Conservation (phyloP, 768 basidiomycete genomes). For the Leccinellum rugosiceps region DNA sequence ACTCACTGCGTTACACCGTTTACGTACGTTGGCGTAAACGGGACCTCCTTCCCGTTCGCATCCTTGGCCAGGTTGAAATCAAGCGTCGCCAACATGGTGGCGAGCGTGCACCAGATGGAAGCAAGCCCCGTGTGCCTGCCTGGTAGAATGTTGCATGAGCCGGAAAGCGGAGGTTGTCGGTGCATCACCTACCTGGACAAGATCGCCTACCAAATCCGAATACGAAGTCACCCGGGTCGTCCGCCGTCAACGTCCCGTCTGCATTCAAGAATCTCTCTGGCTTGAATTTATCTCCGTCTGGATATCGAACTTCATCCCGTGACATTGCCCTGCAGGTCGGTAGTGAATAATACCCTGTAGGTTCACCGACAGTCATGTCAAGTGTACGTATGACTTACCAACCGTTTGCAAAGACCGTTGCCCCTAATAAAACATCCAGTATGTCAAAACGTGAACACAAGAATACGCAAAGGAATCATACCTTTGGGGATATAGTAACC, state of each 20-base stretch:
- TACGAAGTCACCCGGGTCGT: background rate
- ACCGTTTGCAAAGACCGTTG: background rate
- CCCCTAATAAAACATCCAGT: background rate
- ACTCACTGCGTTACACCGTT: background rate
- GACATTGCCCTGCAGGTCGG: background rate
- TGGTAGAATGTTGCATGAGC: background rate
- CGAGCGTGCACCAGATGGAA: background rate
- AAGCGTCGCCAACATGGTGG: background rate
- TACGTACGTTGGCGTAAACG: background rate
- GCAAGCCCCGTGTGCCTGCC: background rate
- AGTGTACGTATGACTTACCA: background rate
- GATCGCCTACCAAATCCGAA: background rate
- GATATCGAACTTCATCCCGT: constrained; percentile 1
- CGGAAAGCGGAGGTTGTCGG: background rate
- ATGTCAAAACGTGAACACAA: background rate
- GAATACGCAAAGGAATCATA: background rate
- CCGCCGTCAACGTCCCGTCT: background rate
- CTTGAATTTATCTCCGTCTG: constrained; percentile 6
- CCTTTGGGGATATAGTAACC: constrained; percentile 52
- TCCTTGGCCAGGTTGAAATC: background rate
- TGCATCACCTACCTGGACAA: background rate
- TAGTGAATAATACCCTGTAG: background rate
- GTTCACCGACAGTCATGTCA: background rate
- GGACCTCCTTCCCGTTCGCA: background rate
- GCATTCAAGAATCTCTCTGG: constrained; percentile 7